These are phyloP conservation scores for Ormosia emarginata DNA, from an alignment of 306 rosid genomes.

Conservation along the genomic window DNA sequence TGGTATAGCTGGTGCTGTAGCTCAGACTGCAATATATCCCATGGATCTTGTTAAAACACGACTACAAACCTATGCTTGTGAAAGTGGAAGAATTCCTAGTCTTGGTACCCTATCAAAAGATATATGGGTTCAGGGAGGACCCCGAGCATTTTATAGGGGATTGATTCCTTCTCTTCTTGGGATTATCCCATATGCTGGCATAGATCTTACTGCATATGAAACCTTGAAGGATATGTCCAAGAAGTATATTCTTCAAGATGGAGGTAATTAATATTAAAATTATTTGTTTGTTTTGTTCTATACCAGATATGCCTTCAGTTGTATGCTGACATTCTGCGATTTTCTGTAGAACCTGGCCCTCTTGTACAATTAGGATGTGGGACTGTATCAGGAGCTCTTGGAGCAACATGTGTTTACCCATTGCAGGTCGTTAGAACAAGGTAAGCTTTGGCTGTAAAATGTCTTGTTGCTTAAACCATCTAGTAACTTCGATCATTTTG, in stretches of 20 bases:
- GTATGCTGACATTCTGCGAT: constrained; percentile 26
- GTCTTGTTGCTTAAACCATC: constrained; percentile 13
- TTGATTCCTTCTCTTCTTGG: constrained; percentile 88
- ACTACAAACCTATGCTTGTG: constrained; percentile 60
- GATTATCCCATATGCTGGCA: constrained; percentile 93
- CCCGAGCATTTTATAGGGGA: constrained; percentile 90
- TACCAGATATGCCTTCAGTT: constrained; percentile 21
- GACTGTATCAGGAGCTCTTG: constrained; percentile 88
- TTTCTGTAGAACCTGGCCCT: constrained; percentile 81
- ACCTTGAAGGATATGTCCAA: constrained; percentile 86
- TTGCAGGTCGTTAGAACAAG: constrained; percentile 91
- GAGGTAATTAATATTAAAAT: constrained; percentile 56
- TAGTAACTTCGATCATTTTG: constrained; percentile 7
- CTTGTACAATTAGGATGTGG: constrained; percentile 93
- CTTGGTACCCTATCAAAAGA: constrained; percentile 68
- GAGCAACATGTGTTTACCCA: constrained; percentile 96
- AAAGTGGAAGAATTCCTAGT: constrained; percentile 63
- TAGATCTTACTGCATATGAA: constrained; percentile 91
- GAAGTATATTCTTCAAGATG: constrained; percentile 66
- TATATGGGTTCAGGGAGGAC: constrained; percentile 85
- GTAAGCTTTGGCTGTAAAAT: constrained; percentile 34
- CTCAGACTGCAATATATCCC: constrained; percentile 85
- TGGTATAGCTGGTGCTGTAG: constrained; percentile 91
- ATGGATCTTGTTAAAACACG: constrained; percentile 94
- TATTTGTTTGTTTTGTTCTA: constrained; percentile 24